phyloP scores from a whole-genome alignment of 2,329 filamentous ascomycete genomes.

The Cyphellophora attinorum region DNA sequence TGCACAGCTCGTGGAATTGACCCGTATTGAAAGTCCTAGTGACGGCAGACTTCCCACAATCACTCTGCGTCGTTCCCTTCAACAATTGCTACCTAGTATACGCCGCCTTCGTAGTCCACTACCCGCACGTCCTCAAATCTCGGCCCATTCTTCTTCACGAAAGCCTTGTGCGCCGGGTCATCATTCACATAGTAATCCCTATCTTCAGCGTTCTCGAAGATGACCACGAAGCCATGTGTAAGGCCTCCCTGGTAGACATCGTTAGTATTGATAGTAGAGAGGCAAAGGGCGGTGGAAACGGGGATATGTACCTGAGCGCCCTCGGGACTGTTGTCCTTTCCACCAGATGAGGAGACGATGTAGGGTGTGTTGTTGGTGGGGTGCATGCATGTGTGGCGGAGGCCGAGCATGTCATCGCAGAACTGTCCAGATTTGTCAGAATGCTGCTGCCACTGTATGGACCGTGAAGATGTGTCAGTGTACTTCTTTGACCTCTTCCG shows the following conservation, averaged over 20 bases:
- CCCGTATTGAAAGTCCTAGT: too few species aligned
- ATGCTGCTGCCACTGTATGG: too few species aligned
- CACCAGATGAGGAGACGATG: conserved; percentile 49
- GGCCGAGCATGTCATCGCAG: conserved; percentile 46
- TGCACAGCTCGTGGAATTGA: too few species aligned
- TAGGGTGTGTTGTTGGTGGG: conserved; percentile 51
- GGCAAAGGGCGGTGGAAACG: conserved; percentile 1
- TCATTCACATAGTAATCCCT: conserved; percentile 58
- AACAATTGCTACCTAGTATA: conserved; percentile 29
- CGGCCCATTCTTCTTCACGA: conserved; percentile 41
- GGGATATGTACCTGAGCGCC: conserved; percentile 43
- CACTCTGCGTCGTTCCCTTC: background rate
- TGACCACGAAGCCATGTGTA: conserved; percentile 59
- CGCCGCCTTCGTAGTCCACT: conserved; percentile 50
- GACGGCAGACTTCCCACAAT: too few species aligned
- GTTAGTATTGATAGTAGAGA: conserved; percentile 3
- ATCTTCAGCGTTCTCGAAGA: conserved; percentile 56
- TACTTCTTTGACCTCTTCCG: conserved; percentile 48
- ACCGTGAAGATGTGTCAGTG: conserved; percentile 16
- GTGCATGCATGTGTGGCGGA: conserved; percentile 51
- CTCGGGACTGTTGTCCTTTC: conserved; percentile 53
- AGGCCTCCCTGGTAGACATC: conserved; percentile 46
- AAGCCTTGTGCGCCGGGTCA: conserved; percentile 55
- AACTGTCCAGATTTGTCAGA: too few species aligned
- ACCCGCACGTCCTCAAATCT: conserved; percentile 42